Conservation (phyloP, 306 rosid genomes). For the Luffa acutangula region DNA sequence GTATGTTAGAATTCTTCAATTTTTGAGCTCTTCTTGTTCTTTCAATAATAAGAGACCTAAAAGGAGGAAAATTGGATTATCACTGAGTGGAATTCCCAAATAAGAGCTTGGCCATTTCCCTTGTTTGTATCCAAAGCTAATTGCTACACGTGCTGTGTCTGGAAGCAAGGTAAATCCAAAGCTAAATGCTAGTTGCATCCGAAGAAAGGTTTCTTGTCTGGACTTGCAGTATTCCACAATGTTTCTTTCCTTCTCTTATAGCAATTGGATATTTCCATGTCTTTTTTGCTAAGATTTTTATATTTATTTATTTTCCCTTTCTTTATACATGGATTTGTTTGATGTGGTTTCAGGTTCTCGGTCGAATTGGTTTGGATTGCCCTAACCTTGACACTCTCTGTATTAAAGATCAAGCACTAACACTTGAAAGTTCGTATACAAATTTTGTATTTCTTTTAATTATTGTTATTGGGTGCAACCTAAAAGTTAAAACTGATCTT, state of each 20-base stretch:
- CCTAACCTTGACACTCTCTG: constrained; percentile 61
- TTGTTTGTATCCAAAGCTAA: background rate
- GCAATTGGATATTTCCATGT: background rate
- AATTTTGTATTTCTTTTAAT: background rate
- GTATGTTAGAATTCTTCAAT: background rate
- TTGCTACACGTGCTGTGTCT: background rate
- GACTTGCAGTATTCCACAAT: background rate
- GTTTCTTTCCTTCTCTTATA: background rate
- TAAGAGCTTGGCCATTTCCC: background rate
- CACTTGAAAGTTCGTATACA: constrained; percentile 52
- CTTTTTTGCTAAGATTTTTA: background rate
- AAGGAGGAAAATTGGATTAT: background rate
- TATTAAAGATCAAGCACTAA: constrained; percentile 72
- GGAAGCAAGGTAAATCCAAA: background rate
- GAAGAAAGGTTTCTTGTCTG: background rate
- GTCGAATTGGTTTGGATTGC: constrained; percentile 60
- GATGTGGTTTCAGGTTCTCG: constrained; percentile 60
- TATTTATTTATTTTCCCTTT: background rate
- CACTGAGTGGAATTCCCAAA: background rate
- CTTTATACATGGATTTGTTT: constrained; percentile 4
- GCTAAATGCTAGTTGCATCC: background rate
- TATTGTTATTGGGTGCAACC: background rate
- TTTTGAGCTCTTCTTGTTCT: background rate
- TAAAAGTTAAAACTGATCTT: background rate
- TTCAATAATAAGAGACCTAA: background rate